phyloP scores from a whole-genome alignment of 208 protist species.

The Acanthamoeba polyphaga region DNA sequence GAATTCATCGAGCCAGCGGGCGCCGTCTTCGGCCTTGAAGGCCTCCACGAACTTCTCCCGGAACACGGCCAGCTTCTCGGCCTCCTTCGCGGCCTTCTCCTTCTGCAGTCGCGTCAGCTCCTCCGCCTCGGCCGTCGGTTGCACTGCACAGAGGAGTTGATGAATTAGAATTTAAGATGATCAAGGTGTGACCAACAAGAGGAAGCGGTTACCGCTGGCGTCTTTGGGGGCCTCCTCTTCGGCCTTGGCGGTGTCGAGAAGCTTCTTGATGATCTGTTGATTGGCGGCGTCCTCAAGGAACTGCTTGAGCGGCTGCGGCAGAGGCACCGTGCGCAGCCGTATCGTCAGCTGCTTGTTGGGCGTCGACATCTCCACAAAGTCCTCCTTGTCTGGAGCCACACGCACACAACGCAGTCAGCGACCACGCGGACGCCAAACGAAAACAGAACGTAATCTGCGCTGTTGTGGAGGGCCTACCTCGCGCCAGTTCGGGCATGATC shows the following conservation, averaged over 20 bases:
- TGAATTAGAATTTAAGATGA: background rate
- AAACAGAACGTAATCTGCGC: slow-evolving; percentile 21
- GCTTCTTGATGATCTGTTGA: slow-evolving; percentile 71
- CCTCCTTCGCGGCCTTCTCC: slow-evolving; percentile 39
- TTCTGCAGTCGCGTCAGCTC: background rate
- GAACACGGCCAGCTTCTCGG: slow-evolving; percentile 12
- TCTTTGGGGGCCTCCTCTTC: slow-evolving; percentile 59
- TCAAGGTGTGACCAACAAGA: no score
- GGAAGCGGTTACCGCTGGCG: no score
- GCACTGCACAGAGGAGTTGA: no score
- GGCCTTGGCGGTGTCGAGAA: slow-evolving; percentile 47
- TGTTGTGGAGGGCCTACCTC: slow-evolving; percentile 44
- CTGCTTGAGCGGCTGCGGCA: slow-evolving; percentile 77
- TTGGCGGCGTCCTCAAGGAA: slow-evolving; percentile 77
- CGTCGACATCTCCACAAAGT: slow-evolving; percentile 58
- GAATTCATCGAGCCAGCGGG: slow-evolving; percentile 19
- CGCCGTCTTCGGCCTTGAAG: slow-evolving; percentile 9
- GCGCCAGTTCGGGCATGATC: slow-evolving; percentile 82
- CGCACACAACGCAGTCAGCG: background rate
- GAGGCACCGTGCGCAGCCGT: slow-evolving; percentile 79
- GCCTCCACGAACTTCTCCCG: slow-evolving; percentile 8
- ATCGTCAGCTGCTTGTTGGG: slow-evolving; percentile 78
- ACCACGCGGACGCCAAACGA: background rate
- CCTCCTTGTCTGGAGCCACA: background rate
- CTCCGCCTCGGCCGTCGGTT: background rate